Base-by-base conservation (phyloP, 192 early-diverging fungal species). In the Coemansia sp. region DNA sequence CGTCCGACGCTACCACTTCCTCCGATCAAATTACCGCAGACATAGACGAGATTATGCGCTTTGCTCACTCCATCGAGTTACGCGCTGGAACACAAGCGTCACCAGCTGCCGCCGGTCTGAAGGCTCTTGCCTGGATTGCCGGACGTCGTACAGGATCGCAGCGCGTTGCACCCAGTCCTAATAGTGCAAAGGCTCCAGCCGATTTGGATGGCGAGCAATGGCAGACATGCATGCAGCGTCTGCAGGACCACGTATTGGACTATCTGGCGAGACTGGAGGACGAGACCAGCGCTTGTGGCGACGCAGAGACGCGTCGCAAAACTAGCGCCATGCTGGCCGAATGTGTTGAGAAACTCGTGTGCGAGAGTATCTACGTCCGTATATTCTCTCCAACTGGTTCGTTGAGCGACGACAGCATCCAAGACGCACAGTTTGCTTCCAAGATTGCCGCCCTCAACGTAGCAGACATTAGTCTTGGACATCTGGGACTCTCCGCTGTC, bases 381-480 rank as follows among this genome's bases (percentile, higher is more conserved):
- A 48, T 73, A 12, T 83, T 83, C 25, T 63, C 77, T 28, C 82
- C 76, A 0, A 30, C 21, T 28, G 34, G 30, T 10, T 23, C 26
- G 21, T 62, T 68, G 50, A 71, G 78, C 25, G 83, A 87, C 63
- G 89, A 88, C 38, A 71, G 76, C 1, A 56, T 72, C 56, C 84
- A 80, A 16, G 89, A 91, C 56, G 86, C 88, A 55, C 82, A 79
- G 49, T 65, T 89, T 23, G 85, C 84, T 21, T 86, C 87, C 58
- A 84, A 86, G 28, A 86, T 89, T 26, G 87, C 86, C 2, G 89
- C 89, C 18, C 65, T 91, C 7, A 88, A 88, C 49, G 54, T 87
- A 31, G 73, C 88, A 7, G 88, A 85, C 19, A 56, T 91, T 41
- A 68, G 74, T 10, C 69, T 88, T 9, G 79, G 76, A 2, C 85